Evolutionary conservation across 2,329 filamentous ascomycete genomes (phyloP), one percentile per base, ranked within the genome.

Genomic region (Monosporascus ibericus): DNA sequence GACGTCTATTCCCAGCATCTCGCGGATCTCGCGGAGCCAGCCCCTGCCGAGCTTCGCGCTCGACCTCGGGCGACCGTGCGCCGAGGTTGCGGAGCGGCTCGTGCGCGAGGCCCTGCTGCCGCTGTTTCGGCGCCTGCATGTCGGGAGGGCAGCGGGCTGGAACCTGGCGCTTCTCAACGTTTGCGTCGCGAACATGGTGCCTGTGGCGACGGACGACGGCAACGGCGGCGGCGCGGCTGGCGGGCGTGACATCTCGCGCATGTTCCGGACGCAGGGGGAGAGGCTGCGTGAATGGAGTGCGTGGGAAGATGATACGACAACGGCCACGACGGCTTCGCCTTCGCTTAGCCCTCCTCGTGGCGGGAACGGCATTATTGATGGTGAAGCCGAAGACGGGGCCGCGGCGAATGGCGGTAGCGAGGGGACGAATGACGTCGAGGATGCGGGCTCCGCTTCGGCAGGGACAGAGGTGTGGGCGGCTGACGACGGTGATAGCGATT

Each of bases 101-200:
- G 86, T 92, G 0, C 71, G 77, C 4, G 87, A 94, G 55, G 71
- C 77, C 2, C 68, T 95, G 18, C 60, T 91, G 3, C 81, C 83
- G 0, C 80, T 95, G 66, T 90, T 96, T 63, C 82, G 84, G 15
- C 85, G 82, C 55, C 74, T 96, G 14, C 86, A 92, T 58, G 78
- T 84, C 0, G 84, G 87, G 55, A 81, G 78, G 56, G 80, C 78
- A 54, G 74, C 76, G 8, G 84, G 81, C 2, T 95, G 89, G 87
- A 88, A 92, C 59, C 70, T 96, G 18, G 88, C 87, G 58, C 73
- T 97, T 49, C 75, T 97, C 54, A 97, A 96, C 58, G 74, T 97
- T 22, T 92, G 90, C 46, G 91, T 89, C 7, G 87, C 88, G 15
- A 95, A 96, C 65, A 92, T 97, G 85, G 78, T 78, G 1, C 74